Percentiles rank a stretch among this genome's conserved stretches.
These are phyloP conservation scores for Tetrastigma voinierianum DNA, from an alignment of 164 flowering plant species.

Conservation along the genomic window DNA sequence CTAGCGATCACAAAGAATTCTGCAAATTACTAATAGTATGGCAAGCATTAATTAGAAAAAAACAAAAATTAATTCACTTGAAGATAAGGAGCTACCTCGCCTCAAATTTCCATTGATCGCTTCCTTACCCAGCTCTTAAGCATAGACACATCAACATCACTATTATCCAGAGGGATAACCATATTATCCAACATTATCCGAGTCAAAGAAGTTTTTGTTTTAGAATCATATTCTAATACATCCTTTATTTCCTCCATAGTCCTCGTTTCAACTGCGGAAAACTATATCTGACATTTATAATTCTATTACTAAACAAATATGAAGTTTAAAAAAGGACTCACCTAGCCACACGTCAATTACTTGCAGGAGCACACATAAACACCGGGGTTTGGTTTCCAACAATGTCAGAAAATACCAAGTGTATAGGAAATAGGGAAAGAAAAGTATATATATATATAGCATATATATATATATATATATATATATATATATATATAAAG, in stretches of 20 bases:
- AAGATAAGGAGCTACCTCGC: conserved; percentile 66
- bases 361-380: too few relatives aligned
- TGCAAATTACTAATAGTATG: neutral
- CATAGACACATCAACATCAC: conserved; percentile 87
- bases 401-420: too few relatives aligned
- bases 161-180: conserved; percentile 80
- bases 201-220: conserved; percentile 60
- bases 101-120: conserved; percentile 77
- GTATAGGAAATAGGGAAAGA: too few relatives aligned
- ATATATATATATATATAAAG: too few relatives aligned
- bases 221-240: conserved; percentile 72
- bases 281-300: neutral
- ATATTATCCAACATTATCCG: conserved; percentile 97
- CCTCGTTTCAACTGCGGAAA: conserved; percentile 80
- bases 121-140: conserved; percentile 85
- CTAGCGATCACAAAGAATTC: too few relatives aligned
- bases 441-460: too few relatives aligned
- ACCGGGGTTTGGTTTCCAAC: too few relatives aligned
- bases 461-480: too few relatives aligned
- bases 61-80: neutral
- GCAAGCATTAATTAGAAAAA: neutral
- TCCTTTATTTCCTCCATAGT: conserved; percentile 87
- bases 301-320: neutral
- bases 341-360: too few relatives aligned
- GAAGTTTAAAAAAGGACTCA: too few relatives aligned